Conservation (phyloP, 306 rosid species). For the Lathyrus tuberosus region DNA sequence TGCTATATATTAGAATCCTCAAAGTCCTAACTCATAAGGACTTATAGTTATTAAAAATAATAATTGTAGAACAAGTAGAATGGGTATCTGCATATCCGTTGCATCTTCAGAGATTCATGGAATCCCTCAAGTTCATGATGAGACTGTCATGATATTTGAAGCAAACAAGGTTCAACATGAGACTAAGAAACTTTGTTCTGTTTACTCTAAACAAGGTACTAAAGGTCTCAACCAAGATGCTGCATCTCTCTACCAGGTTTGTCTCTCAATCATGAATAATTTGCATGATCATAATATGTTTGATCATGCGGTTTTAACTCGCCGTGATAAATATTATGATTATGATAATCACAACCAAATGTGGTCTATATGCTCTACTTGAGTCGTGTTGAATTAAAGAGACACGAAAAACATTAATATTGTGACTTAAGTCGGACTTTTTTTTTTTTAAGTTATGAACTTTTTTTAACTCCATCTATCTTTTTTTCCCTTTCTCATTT, state of each 20-base stretch:
- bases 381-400: background rate
- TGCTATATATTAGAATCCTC: slow-evolving; percentile 35
- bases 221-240: slow-evolving; percentile 82
- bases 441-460: background rate
- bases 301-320: no score
- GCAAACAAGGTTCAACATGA: slow-evolving; percentile 23
- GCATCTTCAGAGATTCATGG: slow-evolving; percentile 58
- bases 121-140: slow-evolving; percentile 43
- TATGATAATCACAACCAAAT: no score
- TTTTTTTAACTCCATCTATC: background rate
- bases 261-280: slow-evolving; percentile 29
- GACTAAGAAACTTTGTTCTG: slow-evolving; percentile 43
- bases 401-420: background rate
- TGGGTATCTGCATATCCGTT: slow-evolving; percentile 76
- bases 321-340: no score
- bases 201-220: slow-evolving; percentile 59
- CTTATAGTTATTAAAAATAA: background rate
- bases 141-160: slow-evolving; percentile 42
- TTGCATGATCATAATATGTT: background rate
- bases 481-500: background rate
- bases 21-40: slow-evolving; percentile 2
- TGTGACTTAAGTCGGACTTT: background rate
- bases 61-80: slow-evolving; percentile 30
- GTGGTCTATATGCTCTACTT: no score
- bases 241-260: slow-evolving; percentile 67